Evolutionary conservation across 495 filamentous ascomycete genomes (phyloP), one percentile per base, ranked within the genome.

Genomic region (Aspergillus haitiensis): DNA sequence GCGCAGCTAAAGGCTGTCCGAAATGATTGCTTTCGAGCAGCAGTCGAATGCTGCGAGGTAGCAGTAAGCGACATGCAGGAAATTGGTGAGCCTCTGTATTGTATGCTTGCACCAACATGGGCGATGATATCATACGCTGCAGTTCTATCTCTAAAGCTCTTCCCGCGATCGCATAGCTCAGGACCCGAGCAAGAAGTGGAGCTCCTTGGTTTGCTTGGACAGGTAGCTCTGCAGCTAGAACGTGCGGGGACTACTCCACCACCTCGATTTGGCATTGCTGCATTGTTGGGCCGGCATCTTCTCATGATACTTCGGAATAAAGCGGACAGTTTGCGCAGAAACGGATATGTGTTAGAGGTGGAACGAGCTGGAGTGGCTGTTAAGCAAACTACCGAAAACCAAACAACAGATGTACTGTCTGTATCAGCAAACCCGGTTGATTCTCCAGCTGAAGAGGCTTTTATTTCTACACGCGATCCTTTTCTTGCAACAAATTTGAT

Each of bases 1-100:
- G 33, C 37, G 2, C 40, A 66, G 18, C 60, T 85, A 8, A 74
- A 82, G 47, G 66, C 75, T 34, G 68, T 84, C 53, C 73, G 67
- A 6, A 65, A 81, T 6, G 73, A 80, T 13, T 67, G 70, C 13
- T 75, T 81, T 27, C 65, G 74, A 6, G 64, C 72, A 15, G 73
- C 78, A 2, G 72, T 80, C 0, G 46, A 68, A 51, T 60, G 49
- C 37, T 70, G 67, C 18, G 69, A 70, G 50, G 16, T 64, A 1
- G 65, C 69, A 6, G 69, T 72, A 2, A 58, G 49, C 11, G 69
- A 70, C 35, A 37, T 72, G n/a, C 35, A 64, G 13, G 32, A 5
- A 2, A 61, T 65, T 0, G 67, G 65, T 16, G 67, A 72, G 13
- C 67, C 70, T 32, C 32, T 70, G 32, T 72, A 70, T 18, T 68